Percentiles rank a stretch among this genome's conserved stretches.
Evolutionary conservation across 202 grass and related monocot genomes (phyloP).

Genomic region (Schoenoplectus triqueter): DNA sequence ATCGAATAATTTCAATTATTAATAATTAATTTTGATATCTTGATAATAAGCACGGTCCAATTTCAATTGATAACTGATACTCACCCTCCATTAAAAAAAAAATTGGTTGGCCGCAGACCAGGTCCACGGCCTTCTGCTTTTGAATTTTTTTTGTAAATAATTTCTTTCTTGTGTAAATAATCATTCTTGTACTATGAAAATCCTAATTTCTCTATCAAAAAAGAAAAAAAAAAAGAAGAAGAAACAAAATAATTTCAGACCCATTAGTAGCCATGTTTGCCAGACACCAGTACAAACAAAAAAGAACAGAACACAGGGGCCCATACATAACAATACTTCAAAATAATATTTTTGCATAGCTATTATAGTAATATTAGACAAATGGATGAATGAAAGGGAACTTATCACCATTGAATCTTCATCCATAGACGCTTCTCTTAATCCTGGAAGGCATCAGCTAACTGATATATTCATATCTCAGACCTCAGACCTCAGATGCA

Average conservation of each 20-base stretch:
- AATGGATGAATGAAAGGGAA: neutral
- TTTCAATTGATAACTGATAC: no score
- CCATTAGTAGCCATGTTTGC: neutral
- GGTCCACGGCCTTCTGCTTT: no score
- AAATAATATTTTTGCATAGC: neutral
- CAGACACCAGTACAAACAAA: neutral
- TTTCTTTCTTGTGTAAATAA: neutral
- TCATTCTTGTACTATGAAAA: neutral
- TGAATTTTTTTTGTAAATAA: no score
- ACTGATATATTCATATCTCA: neutral
- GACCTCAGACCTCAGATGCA: neutral
- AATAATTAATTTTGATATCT: no score
- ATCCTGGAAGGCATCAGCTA: neutral
- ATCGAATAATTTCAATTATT: no score
- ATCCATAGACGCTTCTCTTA: constrained; percentile 4
- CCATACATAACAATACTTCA: neutral
- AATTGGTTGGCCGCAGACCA: no score
- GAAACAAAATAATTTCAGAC: neutral
- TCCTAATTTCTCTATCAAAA: neutral
- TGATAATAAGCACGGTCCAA: no score
- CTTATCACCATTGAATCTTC: neutral
- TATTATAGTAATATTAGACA: neutral
- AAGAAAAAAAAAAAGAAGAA: neutral
- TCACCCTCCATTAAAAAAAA: no score
- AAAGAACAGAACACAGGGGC: neutral